Evolutionary conservation across 495 filamentous ascomycete species (phyloP), one percentile per base, ranked within the genome.

Genomic region (Xylaria venustula): DNA sequence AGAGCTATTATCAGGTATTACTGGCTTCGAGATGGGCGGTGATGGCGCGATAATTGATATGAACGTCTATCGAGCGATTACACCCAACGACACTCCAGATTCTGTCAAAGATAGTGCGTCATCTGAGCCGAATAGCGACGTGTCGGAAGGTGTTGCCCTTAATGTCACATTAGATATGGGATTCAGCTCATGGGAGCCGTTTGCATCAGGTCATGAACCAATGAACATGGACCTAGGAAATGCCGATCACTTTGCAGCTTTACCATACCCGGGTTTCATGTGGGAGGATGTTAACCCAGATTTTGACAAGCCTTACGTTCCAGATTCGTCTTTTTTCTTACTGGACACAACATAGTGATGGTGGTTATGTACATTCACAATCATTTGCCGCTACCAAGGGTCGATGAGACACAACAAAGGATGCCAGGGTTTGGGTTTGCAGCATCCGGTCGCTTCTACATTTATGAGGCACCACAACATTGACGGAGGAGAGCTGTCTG

Each of bases 1-100:
- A 58, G 72, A 74, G 8, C 62, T 84, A 0, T 73, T 79, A 58
- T 64, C 67, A 8, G 26, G 22, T 22, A 49, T 73, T 5, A 64
- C 63, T 3, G 69, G 67, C 1, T 62, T 77, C 12, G 73, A 75
- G 37, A 66, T 62, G n/a, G 74, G 74, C 34, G 72, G 71, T n/a
- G 63, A 64, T 11, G 79, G 72, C 12, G 67, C 79, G 6, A 72
- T 80, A 48, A 67, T 72, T 0, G 81, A 85, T 46, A 74, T 80
- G 68, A 73, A 64, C 47, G 66, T 77, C 8, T 83, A 82, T 58
- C 73, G 79, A 26, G 73, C 71, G 7, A 61, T 79, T 42, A 80
- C 81, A 45, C 82, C 81, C 0, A 82, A 85, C 32, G 81, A 83
- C 60, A 85, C 82, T 9, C 82, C 82, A 7, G 82, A 83, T 51